These are phyloP conservation scores for Fusarium coffeatum DNA, from an alignment of 2,329 filamentous ascomycete species.

Conservation along the genomic window DNA sequence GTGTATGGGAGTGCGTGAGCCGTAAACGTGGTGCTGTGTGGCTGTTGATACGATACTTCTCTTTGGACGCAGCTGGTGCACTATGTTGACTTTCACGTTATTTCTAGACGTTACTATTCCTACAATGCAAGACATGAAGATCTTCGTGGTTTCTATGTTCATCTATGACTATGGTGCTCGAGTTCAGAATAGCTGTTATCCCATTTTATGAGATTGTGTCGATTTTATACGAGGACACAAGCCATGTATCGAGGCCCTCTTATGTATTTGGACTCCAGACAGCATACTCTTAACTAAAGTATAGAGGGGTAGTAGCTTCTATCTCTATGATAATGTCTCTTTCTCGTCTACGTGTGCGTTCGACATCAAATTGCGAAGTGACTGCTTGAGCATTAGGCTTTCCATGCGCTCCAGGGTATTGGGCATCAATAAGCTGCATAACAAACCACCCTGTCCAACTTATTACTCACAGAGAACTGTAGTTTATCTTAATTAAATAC, in stretches of 20 bases:
- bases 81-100: not conserved
- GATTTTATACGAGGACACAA: not conserved
- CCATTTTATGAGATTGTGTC: not conserved
- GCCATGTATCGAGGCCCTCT: not conserved
- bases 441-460: not conserved
- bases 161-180: not conserved
- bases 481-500: not conserved
- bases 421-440: not conserved
- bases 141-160: not conserved
- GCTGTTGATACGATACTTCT: not conserved
- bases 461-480: not conserved
- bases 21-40: not conserved
- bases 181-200: not conserved
- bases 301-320: not conserved
- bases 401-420: accelerated
- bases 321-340: not conserved
- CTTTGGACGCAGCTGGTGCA: not conserved
- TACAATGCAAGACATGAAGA: not conserved
- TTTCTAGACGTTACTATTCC: not conserved
- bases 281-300: not conserved
- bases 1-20: not conserved
- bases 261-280: not conserved
- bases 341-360: not conserved
- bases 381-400: not conserved
- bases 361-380: not conserved